Base-by-base conservation (phyloP, 257 asterid species). In the Sherardia arvensis region DNA sequence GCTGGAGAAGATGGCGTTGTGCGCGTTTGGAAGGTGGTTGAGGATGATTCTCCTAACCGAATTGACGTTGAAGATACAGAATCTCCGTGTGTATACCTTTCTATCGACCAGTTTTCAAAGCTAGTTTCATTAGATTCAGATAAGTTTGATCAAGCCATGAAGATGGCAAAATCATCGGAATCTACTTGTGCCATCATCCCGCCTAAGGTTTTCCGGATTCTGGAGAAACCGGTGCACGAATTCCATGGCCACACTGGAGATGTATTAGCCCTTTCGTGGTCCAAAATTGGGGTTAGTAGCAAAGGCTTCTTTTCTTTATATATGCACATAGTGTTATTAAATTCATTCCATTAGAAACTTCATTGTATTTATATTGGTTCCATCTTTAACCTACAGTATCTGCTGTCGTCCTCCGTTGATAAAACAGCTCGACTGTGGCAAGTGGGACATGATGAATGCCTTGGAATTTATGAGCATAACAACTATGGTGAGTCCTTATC, bases 341-440 rank as follows among this genome's bases (percentile, higher is more conserved):
- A 4, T 69, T 38, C 33, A 61, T 10, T 54, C 22, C 27, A 9
- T 27, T 8, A 5, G 2, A 22, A 26, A 15, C 43, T 48, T 38
- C 17, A 20, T 34, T 57, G 15, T 40, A 59, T 32, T 73, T 53
- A 32, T 17, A 43, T 71, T 69, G 18, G 57, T 59, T 49, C 12
- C 53, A 45, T 67, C 21, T 32, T 51, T n/a, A 53, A 62, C 26
- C 30, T 74, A 84, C 91, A 91, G 98, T 74, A 73, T 71, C 78
- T 91, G 55, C 82, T 91, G 59, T 91, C 98, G 6, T 84, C 96
- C 17, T 91, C 98, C 0, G 86, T 83, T 61, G 98, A 91, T 77
- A 82, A 82, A 70, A 83, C 98, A 61, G 96, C 87, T 71, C 95
- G 98, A 17, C 55, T 91, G 76, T 91, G 98, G 98, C 78, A 78